Percentiles rank a stretch among this genome's conserved stretches.
phyloP scores from a whole-genome alignment of 768 basidiomycete genomes.

The Harrya chromipes region DNA sequence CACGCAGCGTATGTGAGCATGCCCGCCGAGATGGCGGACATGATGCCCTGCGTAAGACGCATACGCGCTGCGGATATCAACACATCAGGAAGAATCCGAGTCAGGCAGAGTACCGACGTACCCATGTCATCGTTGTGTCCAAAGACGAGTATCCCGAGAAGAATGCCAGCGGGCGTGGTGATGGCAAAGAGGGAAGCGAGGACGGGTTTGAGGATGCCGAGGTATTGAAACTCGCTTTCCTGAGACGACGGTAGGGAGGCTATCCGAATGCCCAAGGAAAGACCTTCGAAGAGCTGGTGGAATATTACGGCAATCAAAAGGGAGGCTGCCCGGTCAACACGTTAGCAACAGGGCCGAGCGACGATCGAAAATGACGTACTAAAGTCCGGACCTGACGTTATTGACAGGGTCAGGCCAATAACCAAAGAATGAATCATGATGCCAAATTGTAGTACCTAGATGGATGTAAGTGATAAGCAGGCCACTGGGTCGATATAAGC shows the following conservation, averaged over 20 bases:
- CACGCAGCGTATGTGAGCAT: constrained; percentile 82
- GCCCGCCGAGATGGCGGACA: constrained; percentile 80
- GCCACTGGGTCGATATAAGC: neutral
- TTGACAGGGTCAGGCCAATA: constrained; percentile 73
- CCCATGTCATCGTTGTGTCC: constrained; percentile 28
- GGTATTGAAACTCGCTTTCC: constrained; percentile 17
- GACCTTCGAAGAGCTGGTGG: constrained; percentile 82
- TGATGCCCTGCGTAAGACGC: constrained; percentile 61
- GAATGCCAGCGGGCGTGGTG: constrained; percentile 71
- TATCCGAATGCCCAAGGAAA: constrained; percentile 80
- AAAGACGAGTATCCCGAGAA: constrained; percentile 52
- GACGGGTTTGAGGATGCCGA: constrained; percentile 44
- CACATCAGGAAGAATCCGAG: neutral
- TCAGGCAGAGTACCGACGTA: constrained; percentile 3
- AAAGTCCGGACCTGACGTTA: constrained; percentile 68
- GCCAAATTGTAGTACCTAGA: constrained; percentile 73
- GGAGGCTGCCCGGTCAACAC: constrained; percentile 43
- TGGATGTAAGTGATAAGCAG: neutral
- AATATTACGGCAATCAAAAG: constrained; percentile 73
- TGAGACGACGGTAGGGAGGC: constrained; percentile 53
- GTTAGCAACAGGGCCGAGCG: neutral
- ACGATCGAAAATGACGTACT: constrained; percentile 41
- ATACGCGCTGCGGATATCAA: constrained; percentile 37
- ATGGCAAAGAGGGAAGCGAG: constrained; percentile 66
- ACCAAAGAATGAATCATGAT: constrained; percentile 85